phyloP scores from a whole-genome alignment of 75 land plant species.

The Ceratopteris richardii region DNA sequence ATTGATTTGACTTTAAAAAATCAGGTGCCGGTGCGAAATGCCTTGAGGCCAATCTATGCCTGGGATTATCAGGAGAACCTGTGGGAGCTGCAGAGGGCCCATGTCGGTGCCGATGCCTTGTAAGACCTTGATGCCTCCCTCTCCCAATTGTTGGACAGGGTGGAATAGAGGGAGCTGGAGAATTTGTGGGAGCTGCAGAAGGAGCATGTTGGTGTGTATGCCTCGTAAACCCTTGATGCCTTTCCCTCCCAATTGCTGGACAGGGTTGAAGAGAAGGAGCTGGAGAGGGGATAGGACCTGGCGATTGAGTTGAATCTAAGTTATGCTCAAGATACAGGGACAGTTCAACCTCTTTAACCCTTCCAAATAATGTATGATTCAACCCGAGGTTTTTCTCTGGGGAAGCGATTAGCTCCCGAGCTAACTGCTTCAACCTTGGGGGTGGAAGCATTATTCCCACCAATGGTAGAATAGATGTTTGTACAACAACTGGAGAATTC shows the following conservation, averaged over 20 bases:
- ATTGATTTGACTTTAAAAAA: no score
- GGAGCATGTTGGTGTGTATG: constrained; percentile 1
- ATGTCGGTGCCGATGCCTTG: no score
- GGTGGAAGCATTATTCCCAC: constrained; percentile 35
- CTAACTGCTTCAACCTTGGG: constrained; percentile 49
- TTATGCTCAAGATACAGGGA: constrained; percentile 40
- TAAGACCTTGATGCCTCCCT: not conserved
- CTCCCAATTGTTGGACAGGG: no score
- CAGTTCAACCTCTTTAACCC: constrained; percentile 54
- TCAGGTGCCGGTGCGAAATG: not conserved
- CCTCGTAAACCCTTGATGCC: constrained; percentile 10
- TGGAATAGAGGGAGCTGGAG: no score
- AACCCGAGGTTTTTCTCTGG: constrained; percentile 55
- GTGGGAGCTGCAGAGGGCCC: no score
- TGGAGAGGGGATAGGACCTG: constrained; percentile 16
- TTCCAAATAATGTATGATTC: constrained; percentile 69
- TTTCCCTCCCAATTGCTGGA: constrained; percentile 7
- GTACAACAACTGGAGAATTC: constrained; percentile 34
- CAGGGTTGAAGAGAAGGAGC: constrained; percentile 21
- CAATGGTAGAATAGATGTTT: constrained; percentile 46
- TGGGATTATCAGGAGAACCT: no score
- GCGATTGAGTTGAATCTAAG: constrained; percentile 11
- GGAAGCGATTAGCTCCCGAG: constrained; percentile 43
- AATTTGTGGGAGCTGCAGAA: not conserved
- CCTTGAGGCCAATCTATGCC: not conserved